A percentile compares a stretch with the other conserved stretches of the same genome.
These are phyloP conservation scores for Tuber aestivum DNA, from an alignment of 495 filamentous ascomycete species.

Conservation along the genomic window DNA sequence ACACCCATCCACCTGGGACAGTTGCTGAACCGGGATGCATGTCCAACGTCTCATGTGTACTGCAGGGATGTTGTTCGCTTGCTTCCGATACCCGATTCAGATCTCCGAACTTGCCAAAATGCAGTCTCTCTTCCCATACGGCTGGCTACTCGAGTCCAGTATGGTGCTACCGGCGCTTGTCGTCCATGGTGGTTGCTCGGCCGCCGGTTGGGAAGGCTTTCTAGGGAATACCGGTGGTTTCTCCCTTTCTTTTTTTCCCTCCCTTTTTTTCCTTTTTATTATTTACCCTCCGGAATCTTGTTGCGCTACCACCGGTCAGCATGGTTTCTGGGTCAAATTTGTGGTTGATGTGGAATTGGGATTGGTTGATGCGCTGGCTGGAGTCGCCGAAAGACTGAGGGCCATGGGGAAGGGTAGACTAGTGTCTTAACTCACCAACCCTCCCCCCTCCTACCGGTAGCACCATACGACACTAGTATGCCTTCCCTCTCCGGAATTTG, in stretches of 20 bases:
- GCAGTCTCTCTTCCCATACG: neutral
- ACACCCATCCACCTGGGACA: neutral
- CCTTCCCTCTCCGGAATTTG: neutral
- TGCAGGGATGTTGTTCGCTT: neutral
- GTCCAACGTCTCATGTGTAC: neutral
- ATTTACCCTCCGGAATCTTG: neutral
- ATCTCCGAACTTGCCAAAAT: neutral
- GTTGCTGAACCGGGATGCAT: neutral
- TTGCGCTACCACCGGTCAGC: neutral
- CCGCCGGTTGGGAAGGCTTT: neutral
- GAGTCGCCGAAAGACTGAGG: neutral
- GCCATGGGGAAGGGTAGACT: neutral
- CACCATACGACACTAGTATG: neutral
- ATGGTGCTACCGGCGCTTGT: neutral
- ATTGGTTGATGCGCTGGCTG: neutral
- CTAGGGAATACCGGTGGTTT: neutral
- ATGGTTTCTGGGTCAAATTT: neutral
- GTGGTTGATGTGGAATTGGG: neutral
- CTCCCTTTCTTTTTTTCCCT: neutral
- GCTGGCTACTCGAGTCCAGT: neutral
- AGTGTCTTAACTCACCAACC: neutral
- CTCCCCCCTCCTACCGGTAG: too few species aligned
- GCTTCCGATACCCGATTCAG: slow-evolving; percentile 2
- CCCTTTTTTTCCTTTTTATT: neutral
- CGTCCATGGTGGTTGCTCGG: neutral